Evolutionary conservation across 805 yeast genomes (phyloP).

Genomic region (Kazachstania bromeliacearum): DNA sequence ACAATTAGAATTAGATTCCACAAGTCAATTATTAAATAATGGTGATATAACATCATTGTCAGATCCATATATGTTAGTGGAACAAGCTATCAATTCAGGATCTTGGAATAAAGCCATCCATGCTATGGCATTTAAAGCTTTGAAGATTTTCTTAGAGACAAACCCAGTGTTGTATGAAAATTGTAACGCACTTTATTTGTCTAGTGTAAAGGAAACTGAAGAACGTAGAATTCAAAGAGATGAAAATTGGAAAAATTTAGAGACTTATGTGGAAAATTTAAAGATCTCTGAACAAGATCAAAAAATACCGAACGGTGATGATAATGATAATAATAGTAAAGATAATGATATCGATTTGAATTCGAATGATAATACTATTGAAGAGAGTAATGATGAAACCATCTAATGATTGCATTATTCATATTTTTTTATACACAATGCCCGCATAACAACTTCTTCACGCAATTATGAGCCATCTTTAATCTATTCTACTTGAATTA

Average conservation of each 20-base stretch:
- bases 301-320: background rate
- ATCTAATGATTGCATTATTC: too few relatives aligned
- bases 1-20: slow-evolving; percentile 28
- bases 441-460: too few relatives aligned
- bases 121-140: slow-evolving; percentile 79
- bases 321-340: background rate
- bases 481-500: too few relatives aligned
- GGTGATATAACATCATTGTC: slow-evolving; percentile 8
- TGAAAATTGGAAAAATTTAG: slow-evolving; percentile 64
- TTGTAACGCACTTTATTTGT: slow-evolving; percentile 80
- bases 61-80: slow-evolving; percentile 31
- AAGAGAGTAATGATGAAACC: background rate
- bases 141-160: slow-evolving; percentile 86
- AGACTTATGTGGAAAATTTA: slow-evolving; percentile 41
- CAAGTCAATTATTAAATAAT: slow-evolving; percentile 1
- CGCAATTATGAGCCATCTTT: too few relatives aligned
- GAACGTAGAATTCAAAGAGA: slow-evolving; percentile 52
- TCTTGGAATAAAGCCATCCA: slow-evolving; percentile 95
- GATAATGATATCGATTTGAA: background rate
- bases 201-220: slow-evolving; percentile 64
- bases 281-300: slow-evolving; percentile 11
- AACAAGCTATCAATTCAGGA: slow-evolving; percentile 36
- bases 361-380: background rate
- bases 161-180: slow-evolving; percentile 87
- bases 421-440: too few relatives aligned